Conservation (phyloP, 441 rosid genomes). For the Daphne laureola region DNA sequence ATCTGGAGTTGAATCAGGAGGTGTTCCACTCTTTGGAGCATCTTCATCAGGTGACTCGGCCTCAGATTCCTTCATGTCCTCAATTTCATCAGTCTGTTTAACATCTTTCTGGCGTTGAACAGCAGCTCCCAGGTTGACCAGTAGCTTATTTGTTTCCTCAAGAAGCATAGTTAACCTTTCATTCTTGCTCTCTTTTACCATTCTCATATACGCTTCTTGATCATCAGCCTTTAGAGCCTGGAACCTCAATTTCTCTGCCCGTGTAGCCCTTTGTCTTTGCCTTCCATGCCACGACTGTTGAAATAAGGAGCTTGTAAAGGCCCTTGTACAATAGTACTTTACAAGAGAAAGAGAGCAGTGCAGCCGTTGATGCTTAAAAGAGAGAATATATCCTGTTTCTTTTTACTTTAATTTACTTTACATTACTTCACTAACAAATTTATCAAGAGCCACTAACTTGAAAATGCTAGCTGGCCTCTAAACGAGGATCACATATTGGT, state of each 20-base stretch:
- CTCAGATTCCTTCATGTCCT: conserved; percentile 58
- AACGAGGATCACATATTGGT: no score
- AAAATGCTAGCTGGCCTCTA: no score
- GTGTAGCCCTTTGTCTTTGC: conserved; percentile 97
- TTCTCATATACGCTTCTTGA: conserved; percentile 94
- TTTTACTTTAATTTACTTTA: no score
- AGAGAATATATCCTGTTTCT: no score
- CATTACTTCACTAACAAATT: no score
- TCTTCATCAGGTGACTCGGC: conserved; percentile 69
- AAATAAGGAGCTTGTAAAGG: conserved; percentile 14
- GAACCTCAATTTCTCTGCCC: conserved; percentile 95
- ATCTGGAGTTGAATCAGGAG: conserved; percentile 53
- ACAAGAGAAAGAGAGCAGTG: no score
- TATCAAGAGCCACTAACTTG: no score
- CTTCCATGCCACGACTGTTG: conserved; percentile 98
- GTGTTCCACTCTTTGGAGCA: conserved; percentile 59
- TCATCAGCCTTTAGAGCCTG: conserved; percentile 97
- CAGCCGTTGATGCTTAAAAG: no score
- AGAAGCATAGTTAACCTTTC: conserved; percentile 91
- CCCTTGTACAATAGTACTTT: no score
- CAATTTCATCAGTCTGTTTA: conserved; percentile 60
- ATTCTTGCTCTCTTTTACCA: conserved; percentile 98
- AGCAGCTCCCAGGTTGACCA: conserved; percentile 93
- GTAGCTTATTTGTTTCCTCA: conserved; percentile 95
- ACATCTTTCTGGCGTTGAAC: conserved; percentile 97